A percentile compares a stretch with the other conserved stretches of the same genome.
Evolutionary conservation across 208 protist genomes (phyloP).

Genomic region (Crithidia thermophila): DNA sequence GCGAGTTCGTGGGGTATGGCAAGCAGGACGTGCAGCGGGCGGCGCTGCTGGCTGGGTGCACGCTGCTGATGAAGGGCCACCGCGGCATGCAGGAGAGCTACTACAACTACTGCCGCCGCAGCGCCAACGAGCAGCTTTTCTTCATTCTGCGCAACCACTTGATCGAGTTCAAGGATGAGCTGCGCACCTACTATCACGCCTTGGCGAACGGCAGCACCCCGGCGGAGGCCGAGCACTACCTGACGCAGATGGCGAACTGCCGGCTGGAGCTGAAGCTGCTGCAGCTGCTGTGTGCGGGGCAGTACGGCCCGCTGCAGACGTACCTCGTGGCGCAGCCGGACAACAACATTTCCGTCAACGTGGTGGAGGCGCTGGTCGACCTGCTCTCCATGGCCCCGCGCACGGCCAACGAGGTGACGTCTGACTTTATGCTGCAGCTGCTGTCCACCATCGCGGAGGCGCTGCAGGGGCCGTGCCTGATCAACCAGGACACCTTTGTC

Average conservation of each 20-base stretch:
- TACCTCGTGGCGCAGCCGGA: conserved; percentile 63
- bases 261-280: conserved; percentile 53
- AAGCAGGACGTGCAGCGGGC: conserved; percentile 34
- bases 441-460: conserved; percentile 50
- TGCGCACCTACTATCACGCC: conserved; percentile 32
- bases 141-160: conserved; percentile 52
- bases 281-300: conserved; percentile 69
- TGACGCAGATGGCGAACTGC: conserved; percentile 30
- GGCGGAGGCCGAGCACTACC: conserved; percentile 30
- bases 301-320: conserved; percentile 59
- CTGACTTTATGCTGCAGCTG: conserved; percentile 45
- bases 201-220: conserved; percentile 27
- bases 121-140: conserved; percentile 47
- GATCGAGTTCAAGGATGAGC: conserved; percentile 33
- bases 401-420: conserved; percentile 43
- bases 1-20: conserved; percentile 38
- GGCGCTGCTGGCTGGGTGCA: conserved; percentile 34
- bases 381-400: conserved; percentile 44
- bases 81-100: conserved; percentile 58
- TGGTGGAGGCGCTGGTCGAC: conserved; percentile 62
- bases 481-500: conserved; percentile 63
- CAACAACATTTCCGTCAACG: conserved; percentile 60
- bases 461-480: conserved; percentile 54
- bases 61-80: conserved; percentile 42
- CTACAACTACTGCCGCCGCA: conserved; percentile 37